These are phyloP conservation scores for Colletotrichum plurivorum DNA, from an alignment of 2,329 filamentous ascomycete species.

Conservation along the genomic window DNA sequence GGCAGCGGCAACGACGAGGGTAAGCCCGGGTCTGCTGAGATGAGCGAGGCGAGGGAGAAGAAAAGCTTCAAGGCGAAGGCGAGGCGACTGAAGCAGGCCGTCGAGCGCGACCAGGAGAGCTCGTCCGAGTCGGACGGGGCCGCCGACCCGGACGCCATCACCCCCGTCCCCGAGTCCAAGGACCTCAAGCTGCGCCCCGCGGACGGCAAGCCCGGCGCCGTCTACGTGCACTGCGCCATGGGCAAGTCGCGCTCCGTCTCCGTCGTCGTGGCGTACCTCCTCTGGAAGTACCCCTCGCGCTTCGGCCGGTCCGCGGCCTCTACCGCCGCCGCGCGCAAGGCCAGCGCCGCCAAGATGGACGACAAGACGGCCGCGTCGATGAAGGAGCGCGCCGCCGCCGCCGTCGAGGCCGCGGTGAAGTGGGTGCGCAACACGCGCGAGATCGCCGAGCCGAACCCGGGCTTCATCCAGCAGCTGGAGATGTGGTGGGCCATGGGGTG, in stretches of 20 bases:
- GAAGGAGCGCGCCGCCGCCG: conserved; percentile 57
- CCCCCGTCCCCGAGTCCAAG: conserved; percentile 19
- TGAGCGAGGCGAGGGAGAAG: neutral
- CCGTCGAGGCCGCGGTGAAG: conserved; percentile 74
- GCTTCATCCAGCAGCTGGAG: conserved; percentile 90
- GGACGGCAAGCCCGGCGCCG: conserved; percentile 53
- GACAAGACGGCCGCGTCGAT: conserved; percentile 41
- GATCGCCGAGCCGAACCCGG: conserved; percentile 89
- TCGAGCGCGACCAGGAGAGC: conserved; percentile 14
- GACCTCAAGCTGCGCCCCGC: conserved; percentile 26
- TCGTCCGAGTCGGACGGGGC: neutral
- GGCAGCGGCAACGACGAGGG: neutral
- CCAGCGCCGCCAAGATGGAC: conserved; percentile 38
- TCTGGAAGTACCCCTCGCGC: conserved; percentile 74
- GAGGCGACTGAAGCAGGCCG: conserved; percentile 24
- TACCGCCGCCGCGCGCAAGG: conserved; percentile 47
- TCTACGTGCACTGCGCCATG: conserved; percentile 85
- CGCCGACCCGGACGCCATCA: conserved; percentile 31
- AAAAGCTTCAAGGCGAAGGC: conserved; percentile 30
- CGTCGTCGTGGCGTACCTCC: conserved; percentile 86
- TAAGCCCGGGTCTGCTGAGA: neutral
- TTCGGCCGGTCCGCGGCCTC: conserved; percentile 62
- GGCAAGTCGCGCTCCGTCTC: conserved; percentile 95
- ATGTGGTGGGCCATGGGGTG: conserved; percentile 92
- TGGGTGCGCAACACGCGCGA: conserved; percentile 79